A percentile compares a stretch with the other conserved stretches of the same genome.
Evolutionary conservation across 768 basidiomycete genomes (phyloP).

Genomic region (Dentipellis fragilis): DNA sequence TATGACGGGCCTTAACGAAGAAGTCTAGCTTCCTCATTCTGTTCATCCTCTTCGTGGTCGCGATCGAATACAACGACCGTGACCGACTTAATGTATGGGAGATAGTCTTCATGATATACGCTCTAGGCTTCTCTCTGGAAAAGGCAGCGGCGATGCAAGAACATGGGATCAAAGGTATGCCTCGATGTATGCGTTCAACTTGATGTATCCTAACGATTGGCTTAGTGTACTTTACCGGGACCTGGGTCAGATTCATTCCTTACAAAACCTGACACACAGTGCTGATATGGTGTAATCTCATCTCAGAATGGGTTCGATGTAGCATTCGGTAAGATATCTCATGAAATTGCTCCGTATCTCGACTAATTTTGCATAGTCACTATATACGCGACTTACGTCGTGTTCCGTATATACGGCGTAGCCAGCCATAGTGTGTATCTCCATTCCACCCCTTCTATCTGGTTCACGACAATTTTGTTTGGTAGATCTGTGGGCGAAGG

Average conservation of each 20-base stretch:
- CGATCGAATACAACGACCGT: conserved; percentile 63
- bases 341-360: neutral
- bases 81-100: conserved; percentile 59
- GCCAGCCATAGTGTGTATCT: conserved; percentile 44
- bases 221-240: conserved; percentile 74
- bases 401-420: conserved; percentile 74
- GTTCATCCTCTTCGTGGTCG: conserved; percentile 69
- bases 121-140: conserved; percentile 80
- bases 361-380: conserved; percentile 39
- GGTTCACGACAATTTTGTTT: neutral
- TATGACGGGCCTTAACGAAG: neutral
- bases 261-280: conserved; percentile 1
- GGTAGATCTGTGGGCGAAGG: conserved; percentile 55
- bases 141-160: conserved; percentile 94
- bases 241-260: conserved; percentile 45
- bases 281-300: conserved; percentile 4
- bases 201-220: neutral
- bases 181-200: neutral
- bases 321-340: conserved; percentile 56
- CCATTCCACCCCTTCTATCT: neutral
- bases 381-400: conserved; percentile 65
- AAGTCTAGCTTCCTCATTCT: conserved; percentile 60
- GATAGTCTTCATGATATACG: conserved; percentile 66
- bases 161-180: conserved; percentile 77
- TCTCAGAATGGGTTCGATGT: conserved; percentile 85